phyloP scores from a whole-genome alignment of 805 yeast genomes.

The Grigorovia humatica region DNA sequence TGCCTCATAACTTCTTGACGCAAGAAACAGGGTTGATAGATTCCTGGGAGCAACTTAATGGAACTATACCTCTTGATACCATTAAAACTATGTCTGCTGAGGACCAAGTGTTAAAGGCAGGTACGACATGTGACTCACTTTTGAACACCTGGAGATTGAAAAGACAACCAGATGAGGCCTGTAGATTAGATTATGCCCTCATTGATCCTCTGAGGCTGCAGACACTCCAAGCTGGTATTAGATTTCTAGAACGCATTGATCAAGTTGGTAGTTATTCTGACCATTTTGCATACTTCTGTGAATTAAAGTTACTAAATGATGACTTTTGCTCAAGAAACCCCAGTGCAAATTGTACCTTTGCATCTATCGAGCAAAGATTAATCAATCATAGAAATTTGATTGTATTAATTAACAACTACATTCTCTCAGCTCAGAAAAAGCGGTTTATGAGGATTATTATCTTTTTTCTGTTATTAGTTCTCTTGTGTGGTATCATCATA shows the following conservation, averaged over 20 bases:
- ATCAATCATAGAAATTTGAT: not conserved
- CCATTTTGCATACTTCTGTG: slow-evolving; percentile 72
- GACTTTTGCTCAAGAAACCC: slow-evolving; percentile 9
- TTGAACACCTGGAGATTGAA: slow-evolving; percentile 74
- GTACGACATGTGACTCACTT: slow-evolving; percentile 81
- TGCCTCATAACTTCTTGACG: slow-evolving; percentile 69
- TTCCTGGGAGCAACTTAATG: slow-evolving; percentile 70
- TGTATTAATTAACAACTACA: not conserved
- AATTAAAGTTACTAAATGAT: slow-evolving; percentile 25
- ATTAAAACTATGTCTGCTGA: slow-evolving; percentile 40
- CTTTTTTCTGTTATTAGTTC: no score
- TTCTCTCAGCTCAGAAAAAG: not conserved
- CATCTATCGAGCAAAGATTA: not conserved
- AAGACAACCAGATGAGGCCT: slow-evolving; percentile 51
- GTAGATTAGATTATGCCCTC: slow-evolving; percentile 83
- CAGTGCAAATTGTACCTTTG: slow-evolving; percentile 31
- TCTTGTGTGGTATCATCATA: not conserved
- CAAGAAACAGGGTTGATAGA: slow-evolving; percentile 60
- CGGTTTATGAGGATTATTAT: no score
- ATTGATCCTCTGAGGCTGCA: slow-evolving; percentile 46
- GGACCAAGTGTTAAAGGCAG: slow-evolving; percentile 62
- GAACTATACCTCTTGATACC: slow-evolving; percentile 31
- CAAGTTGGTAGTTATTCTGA: slow-evolving; percentile 75
- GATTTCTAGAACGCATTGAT: slow-evolving; percentile 60
- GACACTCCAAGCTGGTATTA: slow-evolving; percentile 56